Percentiles rank a stretch among this genome's conserved stretches.
Evolutionary conservation across 2,329 filamentous ascomycete genomes (phyloP).

Genomic region (Botrytis cinerea): DNA sequence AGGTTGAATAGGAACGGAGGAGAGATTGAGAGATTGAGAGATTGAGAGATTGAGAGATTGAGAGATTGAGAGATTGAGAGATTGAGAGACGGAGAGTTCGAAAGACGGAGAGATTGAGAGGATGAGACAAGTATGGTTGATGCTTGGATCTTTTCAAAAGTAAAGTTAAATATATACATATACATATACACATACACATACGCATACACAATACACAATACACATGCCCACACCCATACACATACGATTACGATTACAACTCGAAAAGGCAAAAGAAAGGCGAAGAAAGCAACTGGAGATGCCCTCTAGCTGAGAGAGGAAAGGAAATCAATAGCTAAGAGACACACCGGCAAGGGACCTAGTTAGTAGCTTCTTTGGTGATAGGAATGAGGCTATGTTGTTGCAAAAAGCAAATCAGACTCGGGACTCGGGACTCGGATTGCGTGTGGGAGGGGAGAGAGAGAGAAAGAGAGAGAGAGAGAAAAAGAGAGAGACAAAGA

Average conservation of each 20-base stretch:
- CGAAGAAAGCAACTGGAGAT: background rate
- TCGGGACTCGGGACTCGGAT: background rate
- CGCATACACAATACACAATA: too few relatives aligned
- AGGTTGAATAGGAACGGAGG: background rate
- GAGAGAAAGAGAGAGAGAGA: too few relatives aligned
- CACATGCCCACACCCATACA: too few relatives aligned
- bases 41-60: background rate
- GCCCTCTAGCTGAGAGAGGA: too few relatives aligned
- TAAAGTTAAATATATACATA: too few relatives aligned
- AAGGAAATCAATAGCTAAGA: background rate
- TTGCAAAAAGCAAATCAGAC: background rate
- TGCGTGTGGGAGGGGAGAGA: too few relatives aligned
- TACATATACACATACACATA: too few relatives aligned
- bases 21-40: background rate
- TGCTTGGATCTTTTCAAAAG: background rate
- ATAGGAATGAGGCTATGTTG: background rate
- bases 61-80: too few relatives aligned
- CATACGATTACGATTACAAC: background rate
- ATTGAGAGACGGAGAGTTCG: background rate
- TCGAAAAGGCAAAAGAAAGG: background rate
- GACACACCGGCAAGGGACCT: background rate
- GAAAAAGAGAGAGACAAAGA: background rate
- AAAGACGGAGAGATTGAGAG: background rate
- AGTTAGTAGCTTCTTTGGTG: background rate
- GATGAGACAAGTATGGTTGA: too few relatives aligned